Conservation (phyloP, 257 asterid species). For the Buddleja alternifolia region DNA sequence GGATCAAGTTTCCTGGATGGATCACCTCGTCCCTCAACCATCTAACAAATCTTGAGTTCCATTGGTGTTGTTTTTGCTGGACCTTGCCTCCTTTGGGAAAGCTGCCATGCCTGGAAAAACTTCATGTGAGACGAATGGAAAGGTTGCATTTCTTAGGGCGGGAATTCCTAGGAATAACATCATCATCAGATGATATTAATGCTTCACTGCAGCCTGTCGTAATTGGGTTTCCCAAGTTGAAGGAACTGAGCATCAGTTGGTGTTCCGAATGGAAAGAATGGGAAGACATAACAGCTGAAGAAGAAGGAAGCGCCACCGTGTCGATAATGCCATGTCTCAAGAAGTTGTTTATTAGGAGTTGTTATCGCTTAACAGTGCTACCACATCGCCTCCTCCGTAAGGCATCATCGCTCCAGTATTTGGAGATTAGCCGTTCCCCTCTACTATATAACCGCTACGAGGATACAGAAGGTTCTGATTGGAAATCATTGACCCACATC, state of each 20-base stretch:
- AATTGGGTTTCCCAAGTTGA: no score
- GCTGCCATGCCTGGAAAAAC: constrained; percentile 31
- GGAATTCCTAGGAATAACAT: constrained; percentile 34
- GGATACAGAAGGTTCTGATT: neutral
- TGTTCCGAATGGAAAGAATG: no score
- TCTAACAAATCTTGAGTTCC: no score
- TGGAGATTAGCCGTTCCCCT: neutral
- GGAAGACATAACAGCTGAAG: no score
- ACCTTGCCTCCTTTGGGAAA: constrained; percentile 36
- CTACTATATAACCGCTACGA: neutral
- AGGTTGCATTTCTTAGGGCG: constrained; percentile 27
- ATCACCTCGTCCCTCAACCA: no score
- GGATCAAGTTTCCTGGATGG: constrained; percentile 3
- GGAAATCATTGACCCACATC: constrained; percentile 1
- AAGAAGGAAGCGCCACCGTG: no score
- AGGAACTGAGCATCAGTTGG: no score
- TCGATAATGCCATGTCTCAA: no score
- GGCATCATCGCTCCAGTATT: no score
- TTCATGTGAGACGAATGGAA: neutral
- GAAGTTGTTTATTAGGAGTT: no score
- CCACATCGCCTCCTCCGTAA: no score
- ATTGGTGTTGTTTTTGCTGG: neutral
- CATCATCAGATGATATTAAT: neutral
- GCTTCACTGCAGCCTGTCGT: neutral
- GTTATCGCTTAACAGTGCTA: no score